phyloP scores from a whole-genome alignment of 345 rosid genomes.

The Populus alba region DNA sequence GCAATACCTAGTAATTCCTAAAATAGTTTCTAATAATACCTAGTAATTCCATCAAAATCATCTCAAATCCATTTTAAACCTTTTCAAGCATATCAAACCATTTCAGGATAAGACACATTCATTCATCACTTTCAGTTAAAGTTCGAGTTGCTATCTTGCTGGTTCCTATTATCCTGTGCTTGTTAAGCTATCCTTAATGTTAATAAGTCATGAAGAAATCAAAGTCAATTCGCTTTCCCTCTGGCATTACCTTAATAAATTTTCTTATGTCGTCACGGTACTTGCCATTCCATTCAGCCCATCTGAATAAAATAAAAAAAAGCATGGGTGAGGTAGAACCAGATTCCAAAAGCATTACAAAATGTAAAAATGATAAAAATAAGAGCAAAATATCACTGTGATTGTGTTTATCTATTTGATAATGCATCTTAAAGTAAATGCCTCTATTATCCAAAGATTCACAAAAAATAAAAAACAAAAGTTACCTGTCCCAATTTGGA shows the following conservation, averaged over 20 bases:
- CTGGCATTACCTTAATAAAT: conserved; percentile 69
- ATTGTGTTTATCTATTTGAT: neutral
- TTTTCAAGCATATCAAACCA: neutral
- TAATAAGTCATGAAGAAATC: neutral
- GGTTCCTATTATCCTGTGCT: neutral
- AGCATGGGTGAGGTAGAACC: conserved; percentile 1
- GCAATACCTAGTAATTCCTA: too few species aligned
- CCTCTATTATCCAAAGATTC: neutral
- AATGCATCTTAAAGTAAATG: neutral
- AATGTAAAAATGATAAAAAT: neutral
- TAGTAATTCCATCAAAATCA: conserved; percentile 6
- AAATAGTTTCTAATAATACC: neutral
- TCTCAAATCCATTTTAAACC: neutral
- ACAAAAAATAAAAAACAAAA: neutral
- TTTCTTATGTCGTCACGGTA: conserved; percentile 83
- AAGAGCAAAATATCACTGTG: neutral
- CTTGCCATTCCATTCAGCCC: conserved; percentile 99
- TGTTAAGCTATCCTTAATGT: conserved; percentile 3
- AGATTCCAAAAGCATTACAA: neutral
- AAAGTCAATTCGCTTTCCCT: neutral
- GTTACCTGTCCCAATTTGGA: conserved; percentile 95
- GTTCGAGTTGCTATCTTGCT: neutral
- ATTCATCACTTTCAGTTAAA: neutral
- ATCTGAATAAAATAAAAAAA: conserved; percentile 44
- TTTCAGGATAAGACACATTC: neutral